These are phyloP conservation scores for Fusarium solani-melongenae DNA, from an alignment of 2,329 filamentous ascomycete species.

Conservation along the genomic window DNA sequence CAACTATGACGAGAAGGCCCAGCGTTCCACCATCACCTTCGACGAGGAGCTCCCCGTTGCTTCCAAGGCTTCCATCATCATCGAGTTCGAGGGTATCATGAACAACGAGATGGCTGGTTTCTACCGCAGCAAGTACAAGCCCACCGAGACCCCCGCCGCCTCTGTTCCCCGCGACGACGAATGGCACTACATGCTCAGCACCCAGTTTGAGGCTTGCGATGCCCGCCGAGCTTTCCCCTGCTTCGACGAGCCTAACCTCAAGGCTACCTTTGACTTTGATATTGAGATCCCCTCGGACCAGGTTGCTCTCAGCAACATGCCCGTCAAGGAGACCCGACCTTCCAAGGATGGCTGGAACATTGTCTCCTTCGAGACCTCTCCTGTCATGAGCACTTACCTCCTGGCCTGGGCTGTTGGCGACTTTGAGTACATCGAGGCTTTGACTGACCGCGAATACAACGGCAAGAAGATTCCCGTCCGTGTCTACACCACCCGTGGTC, in stretches of 20 bases:
- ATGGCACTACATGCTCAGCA: conserved; percentile 85
- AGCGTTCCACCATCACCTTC: conserved; percentile 85
- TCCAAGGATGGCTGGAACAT: conserved; percentile 73
- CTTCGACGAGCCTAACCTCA: conserved; percentile 97
- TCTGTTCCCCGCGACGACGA: conserved; percentile 81
- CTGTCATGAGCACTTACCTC: conserved; percentile 92
- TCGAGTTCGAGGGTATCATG: conserved; percentile 83
- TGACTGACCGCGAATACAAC: conserved; percentile 90
- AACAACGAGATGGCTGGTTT: conserved; percentile 95
- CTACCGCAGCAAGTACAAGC: conserved; percentile 95
- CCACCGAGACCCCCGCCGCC: conserved; percentile 74
- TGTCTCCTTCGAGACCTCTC: conserved; percentile 85
- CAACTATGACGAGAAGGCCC: conserved; percentile 83
- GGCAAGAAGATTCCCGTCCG: conserved; percentile 91
- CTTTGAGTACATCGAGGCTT: conserved; percentile 95
- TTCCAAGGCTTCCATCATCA: conserved; percentile 72
- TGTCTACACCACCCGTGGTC: conserved; percentile 94
- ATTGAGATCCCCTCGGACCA: conserved; percentile 92
- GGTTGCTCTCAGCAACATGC: conserved; percentile 95
- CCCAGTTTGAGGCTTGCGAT: conserved; percentile 97
- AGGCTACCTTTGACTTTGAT: conserved; percentile 93
- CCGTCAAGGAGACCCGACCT: conserved; percentile 76
- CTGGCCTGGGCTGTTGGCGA: conserved; percentile 95
- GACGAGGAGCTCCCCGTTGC: conserved; percentile 74
- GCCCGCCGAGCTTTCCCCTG: conserved; percentile 95